These are phyloP conservation scores for Middelhovenomyces tepae DNA, from an alignment of 805 yeast genomes.

Conservation along the genomic window DNA sequence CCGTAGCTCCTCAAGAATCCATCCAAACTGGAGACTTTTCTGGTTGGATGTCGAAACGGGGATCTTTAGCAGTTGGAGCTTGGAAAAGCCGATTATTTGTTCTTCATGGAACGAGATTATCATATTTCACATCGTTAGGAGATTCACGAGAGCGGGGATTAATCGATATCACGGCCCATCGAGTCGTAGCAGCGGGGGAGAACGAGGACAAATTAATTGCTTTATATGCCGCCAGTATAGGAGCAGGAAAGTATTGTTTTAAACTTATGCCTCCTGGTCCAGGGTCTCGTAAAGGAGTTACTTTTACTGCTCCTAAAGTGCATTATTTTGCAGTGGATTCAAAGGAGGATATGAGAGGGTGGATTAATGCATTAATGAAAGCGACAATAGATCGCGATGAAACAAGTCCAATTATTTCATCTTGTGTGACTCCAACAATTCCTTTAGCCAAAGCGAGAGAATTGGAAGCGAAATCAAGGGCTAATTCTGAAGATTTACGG, in stretches of 20 bases:
- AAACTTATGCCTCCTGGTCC: conserved; percentile 96
- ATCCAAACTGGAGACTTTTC: conserved; percentile 64
- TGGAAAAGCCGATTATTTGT: conserved; percentile 83
- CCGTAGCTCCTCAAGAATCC: conserved; percentile 67
- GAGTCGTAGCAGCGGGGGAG: conserved; percentile 73
- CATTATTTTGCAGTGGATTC: conserved; percentile 95
- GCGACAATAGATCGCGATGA: conserved; percentile 97
- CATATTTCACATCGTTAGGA: conserved; percentile 70
- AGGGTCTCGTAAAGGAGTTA: conserved; percentile 88
- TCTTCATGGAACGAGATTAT: conserved; percentile 84
- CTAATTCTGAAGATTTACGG: conserved; percentile 31
- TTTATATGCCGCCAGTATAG: conserved; percentile 84
- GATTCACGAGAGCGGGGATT: conserved; percentile 86
- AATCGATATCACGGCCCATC: conserved; percentile 91
- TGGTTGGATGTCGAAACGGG: conserved; percentile 96
- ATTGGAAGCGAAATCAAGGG: conserved; percentile 72
- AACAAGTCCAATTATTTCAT: conserved; percentile 79
- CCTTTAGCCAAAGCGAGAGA: conserved; percentile 82
- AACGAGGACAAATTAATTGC: conserved; percentile 78
- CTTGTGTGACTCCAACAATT: conserved; percentile 94
- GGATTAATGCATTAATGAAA: conserved; percentile 93
- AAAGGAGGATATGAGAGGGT: conserved; percentile 80
- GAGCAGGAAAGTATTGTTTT: conserved; percentile 77
- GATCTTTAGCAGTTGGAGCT: conserved; percentile 72
- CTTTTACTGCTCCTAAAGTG: conserved; percentile 91